Evolutionary conservation across 345 rosid species (phyloP).

Genomic region (Carallia pectinifolia): DNA sequence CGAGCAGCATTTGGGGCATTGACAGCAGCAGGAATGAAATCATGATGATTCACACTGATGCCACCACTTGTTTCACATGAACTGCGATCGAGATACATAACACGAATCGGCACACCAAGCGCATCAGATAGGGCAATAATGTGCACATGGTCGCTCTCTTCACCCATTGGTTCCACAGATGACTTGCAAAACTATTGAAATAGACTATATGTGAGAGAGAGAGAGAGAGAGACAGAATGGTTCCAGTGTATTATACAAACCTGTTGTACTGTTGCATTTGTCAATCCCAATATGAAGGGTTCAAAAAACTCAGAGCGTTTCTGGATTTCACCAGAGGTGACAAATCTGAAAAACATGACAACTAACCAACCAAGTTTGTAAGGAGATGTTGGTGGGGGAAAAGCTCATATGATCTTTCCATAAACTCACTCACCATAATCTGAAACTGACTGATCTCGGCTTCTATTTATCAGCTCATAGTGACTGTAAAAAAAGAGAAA

Average conservation of each 20-base stretch:
- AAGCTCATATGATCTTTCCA: constrained; percentile 14
- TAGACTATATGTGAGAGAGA: constrained; percentile 14
- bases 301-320: constrained; percentile 85
- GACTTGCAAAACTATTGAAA: constrained; percentile 90
- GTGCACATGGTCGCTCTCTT: constrained; percentile 98
- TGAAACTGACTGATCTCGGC: constrained; percentile 88
- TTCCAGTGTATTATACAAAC: constrained; percentile 38
- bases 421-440: constrained; percentile 69
- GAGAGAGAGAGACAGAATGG: neutral
- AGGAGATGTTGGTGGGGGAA: constrained; percentile 20
- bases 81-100: constrained; percentile 94
- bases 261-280: constrained; percentile 91
- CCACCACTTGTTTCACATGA: constrained; percentile 72
- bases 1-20: constrained; percentile 30
- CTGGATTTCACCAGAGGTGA: constrained; percentile 90
- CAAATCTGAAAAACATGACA: constrained; percentile 99
- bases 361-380: constrained; percentile 61
- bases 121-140: constrained; percentile 94
- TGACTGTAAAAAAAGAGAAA: constrained; percentile 49
- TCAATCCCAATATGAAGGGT: constrained; percentile 82
- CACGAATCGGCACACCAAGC: constrained; percentile 85
- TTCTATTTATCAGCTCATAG: constrained; percentile 72
- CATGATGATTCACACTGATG: constrained; percentile 84
- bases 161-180: constrained; percentile 99
- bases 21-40: constrained; percentile 58